Conservation (phyloP, 2,329 filamentous ascomycete genomes). For the Ophiostoma ips region DNA sequence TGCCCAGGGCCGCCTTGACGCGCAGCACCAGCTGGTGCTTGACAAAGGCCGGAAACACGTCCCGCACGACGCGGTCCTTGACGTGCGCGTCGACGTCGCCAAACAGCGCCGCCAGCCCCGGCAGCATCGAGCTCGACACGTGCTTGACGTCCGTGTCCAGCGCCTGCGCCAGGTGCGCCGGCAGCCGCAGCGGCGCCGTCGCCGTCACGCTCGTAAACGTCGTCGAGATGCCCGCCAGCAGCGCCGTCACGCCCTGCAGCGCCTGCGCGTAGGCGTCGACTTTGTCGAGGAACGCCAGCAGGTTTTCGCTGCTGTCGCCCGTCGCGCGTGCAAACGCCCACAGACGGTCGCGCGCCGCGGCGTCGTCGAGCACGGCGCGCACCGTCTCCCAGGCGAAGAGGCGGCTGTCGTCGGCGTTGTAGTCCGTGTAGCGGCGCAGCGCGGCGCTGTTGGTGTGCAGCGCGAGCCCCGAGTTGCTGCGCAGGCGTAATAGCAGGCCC, state of each 20-base stretch:
- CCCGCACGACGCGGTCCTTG: slow-evolving; percentile 26
- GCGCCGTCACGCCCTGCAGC: slow-evolving; percentile 25
- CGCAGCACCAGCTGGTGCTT: slow-evolving; percentile 33
- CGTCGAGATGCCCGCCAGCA: slow-evolving; percentile 24
- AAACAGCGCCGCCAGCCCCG: slow-evolving; percentile 30
- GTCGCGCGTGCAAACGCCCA: slow-evolving; percentile 33
- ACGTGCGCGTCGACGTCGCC: slow-evolving; percentile 25
- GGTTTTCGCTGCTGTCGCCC: slow-evolving; percentile 30
- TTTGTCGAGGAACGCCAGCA: slow-evolving; percentile 37
- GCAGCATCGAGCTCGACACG: slow-evolving; percentile 29
- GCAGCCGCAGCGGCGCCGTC: slow-evolving; percentile 28
- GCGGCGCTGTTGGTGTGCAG: slow-evolving; percentile 30
- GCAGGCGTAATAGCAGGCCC: slow-evolving; percentile 19
- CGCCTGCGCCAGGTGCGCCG: slow-evolving; percentile 24
- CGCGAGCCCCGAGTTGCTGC: slow-evolving; percentile 33
- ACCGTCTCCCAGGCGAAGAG: slow-evolving; percentile 32
- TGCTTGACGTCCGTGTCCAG: slow-evolving; percentile 34
- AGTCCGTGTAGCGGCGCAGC: slow-evolving; percentile 32
- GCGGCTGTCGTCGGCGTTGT: slow-evolving; percentile 22
- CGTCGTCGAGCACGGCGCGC: slow-evolving; percentile 34
- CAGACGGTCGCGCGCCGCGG: slow-evolving; percentile 31
- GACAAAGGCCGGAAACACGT: slow-evolving; percentile 36
- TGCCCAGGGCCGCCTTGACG: slow-evolving; percentile 30
- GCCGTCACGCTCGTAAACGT: slow-evolving; percentile 25
- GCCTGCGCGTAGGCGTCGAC: slow-evolving; percentile 31